Conservation (phyloP, 106 monocot species). For the Gastrodia elata region DNA sequence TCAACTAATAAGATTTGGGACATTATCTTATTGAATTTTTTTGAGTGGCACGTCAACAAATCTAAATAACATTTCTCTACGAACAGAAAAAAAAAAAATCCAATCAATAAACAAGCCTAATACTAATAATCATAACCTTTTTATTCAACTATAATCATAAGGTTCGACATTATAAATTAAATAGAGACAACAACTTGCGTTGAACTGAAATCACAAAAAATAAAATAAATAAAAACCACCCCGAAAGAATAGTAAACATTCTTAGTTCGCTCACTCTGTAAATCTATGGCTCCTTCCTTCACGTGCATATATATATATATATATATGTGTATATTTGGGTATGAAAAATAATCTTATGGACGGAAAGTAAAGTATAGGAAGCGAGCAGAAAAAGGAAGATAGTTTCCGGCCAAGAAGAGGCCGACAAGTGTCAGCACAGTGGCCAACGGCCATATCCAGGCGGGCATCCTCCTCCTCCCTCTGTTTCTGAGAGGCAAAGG, state of each 20-base stretch:
- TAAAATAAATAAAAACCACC: background rate
- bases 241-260: conserved; percentile 5
- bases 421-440: conserved; percentile 15
- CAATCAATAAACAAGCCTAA: too few relatives aligned
- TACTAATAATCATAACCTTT: background rate
- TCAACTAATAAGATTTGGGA: too few relatives aligned
- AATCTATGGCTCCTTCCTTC: background rate
- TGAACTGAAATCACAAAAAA: background rate
- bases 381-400: conserved; percentile 23
- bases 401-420: conserved; percentile 51
- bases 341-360: too few relatives aligned
- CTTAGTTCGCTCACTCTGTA: background rate
- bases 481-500: conserved; percentile 59
- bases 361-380: conserved; percentile 20
- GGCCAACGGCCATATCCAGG: conserved; percentile 48
- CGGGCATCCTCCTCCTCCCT: conserved; percentile 51
- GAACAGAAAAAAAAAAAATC: too few relatives aligned
- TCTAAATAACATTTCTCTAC: too few relatives aligned
- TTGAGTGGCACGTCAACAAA: too few relatives aligned
- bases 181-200: background rate
- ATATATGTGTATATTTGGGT: conserved; percentile 3
- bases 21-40: too few relatives aligned
- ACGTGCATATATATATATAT: background rate
- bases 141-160: background rate
- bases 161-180: background rate